These are phyloP conservation scores for Tuber umbilicatum DNA, from an alignment of 495 filamentous ascomycete species.

Conservation along the genomic window DNA sequence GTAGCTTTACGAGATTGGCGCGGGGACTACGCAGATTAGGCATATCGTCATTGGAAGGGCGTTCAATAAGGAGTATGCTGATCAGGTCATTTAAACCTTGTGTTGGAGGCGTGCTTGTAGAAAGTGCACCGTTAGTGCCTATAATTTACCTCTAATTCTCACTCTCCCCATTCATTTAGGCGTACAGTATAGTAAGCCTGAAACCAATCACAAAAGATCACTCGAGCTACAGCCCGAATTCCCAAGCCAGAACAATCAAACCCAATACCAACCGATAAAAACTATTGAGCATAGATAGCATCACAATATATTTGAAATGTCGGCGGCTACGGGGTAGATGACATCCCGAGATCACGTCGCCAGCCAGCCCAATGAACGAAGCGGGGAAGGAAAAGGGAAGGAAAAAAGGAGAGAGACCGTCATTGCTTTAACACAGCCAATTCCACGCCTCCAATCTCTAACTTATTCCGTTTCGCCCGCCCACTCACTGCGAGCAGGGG, in stretches of 20 bases:
- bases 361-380: neutral
- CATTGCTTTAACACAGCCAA: neutral
- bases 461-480: neutral
- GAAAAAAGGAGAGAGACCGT: neutral
- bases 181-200: neutral
- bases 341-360: neutral
- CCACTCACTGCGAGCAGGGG: neutral
- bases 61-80: constrained; percentile 81
- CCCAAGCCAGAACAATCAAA: neutral
- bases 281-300: neutral
- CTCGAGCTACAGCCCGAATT: neutral
- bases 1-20: constrained; percentile 87
- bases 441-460: neutral
- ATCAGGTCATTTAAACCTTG: constrained; percentile 24
- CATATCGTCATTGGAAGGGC: constrained; percentile 91
- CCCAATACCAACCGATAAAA: neutral
- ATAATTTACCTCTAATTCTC: neutral
- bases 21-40: constrained; percentile 88
- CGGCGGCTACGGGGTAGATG: neutral
- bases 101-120: neutral
- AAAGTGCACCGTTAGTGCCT: neutral
- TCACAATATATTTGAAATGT: neutral
- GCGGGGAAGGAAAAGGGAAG: neutral
- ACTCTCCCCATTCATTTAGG: neutral
- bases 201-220: neutral